These are phyloP conservation scores for Trypethelium eluteriae DNA, from an alignment of 495 filamentous ascomycete genomes.

Conservation along the genomic window DNA sequence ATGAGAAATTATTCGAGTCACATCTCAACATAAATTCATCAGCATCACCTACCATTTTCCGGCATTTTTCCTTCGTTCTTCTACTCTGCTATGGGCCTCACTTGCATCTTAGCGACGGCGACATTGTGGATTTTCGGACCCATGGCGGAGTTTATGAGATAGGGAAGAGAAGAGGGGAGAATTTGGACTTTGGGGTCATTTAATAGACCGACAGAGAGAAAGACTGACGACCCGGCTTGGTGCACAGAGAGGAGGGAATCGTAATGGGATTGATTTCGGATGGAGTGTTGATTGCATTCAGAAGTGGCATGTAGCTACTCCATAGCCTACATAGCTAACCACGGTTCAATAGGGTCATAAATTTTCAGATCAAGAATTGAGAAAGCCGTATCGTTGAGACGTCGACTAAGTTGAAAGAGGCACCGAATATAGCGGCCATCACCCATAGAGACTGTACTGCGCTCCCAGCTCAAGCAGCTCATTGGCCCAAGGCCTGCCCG, in stretches of 20 bases:
- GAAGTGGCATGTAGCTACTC: neutral
- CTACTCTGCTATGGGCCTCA: neutral
- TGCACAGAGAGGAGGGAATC: neutral
- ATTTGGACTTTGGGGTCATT: neutral
- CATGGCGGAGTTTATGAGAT: neutral
- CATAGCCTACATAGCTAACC: neutral
- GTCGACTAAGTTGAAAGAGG: too few relatives aligned
- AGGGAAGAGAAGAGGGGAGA: neutral
- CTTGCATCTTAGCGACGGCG: conserved; percentile 10
- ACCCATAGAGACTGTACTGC: too few relatives aligned
- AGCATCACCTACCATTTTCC: conserved; percentile 1
- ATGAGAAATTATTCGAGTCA: conserved; percentile 7
- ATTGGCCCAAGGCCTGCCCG: too few relatives aligned
- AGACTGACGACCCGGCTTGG: neutral
- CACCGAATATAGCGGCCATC: too few relatives aligned
- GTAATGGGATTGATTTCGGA: neutral
- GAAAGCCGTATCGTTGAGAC: too few relatives aligned
- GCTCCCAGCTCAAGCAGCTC: too few relatives aligned
- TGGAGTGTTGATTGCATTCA: neutral
- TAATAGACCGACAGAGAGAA: neutral
- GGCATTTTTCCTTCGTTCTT: neutral
- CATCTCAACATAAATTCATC: neutral
- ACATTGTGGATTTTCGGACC: neutral
- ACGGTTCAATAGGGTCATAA: neutral
- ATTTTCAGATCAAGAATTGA: too few relatives aligned